Percentiles rank a stretch among this genome's conserved stretches.
These are phyloP conservation scores for Podosphaera aphanis DNA, from an alignment of 2,329 filamentous ascomycete genomes.

Conservation along the genomic window DNA sequence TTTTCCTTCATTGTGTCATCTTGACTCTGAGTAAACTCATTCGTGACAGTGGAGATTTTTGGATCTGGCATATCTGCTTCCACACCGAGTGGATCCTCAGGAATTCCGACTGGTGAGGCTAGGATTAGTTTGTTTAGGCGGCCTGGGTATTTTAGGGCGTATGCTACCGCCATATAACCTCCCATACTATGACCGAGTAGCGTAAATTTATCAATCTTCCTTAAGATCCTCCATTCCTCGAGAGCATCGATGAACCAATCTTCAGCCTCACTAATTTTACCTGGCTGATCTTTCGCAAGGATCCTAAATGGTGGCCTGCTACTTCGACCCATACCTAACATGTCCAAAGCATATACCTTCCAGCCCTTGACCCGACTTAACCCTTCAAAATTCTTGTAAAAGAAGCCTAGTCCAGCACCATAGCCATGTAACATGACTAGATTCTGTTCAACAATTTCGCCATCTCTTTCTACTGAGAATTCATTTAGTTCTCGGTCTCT, in stretches of 20 bases:
- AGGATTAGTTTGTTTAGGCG: slow-evolving; percentile 88
- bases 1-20: slow-evolving; percentile 16
- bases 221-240: slow-evolving; percentile 80
- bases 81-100: slow-evolving; percentile 79
- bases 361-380: slow-evolving; percentile 58
- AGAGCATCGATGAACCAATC: slow-evolving; percentile 89
- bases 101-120: slow-evolving; percentile 81
- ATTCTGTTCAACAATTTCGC: slow-evolving; percentile 59
- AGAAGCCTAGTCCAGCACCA: slow-evolving; percentile 86
- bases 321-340: slow-evolving; percentile 86
- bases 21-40: slow-evolving; percentile 62
- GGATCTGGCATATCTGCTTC: slow-evolving; percentile 60
- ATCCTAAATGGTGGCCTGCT: slow-evolving; percentile 66
- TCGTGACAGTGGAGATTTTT: slow-evolving; percentile 44
- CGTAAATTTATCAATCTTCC: slow-evolving; percentile 81
- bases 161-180: slow-evolving; percentile 84
- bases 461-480: slow-evolving; percentile 67
- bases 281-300: slow-evolving; percentile 54
- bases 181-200: slow-evolving; percentile 81
- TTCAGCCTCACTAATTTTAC: slow-evolving; percentile 72
- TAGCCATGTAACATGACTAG: slow-evolving; percentile 94
- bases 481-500: slow-evolving; percentile 80
- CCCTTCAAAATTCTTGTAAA: slow-evolving; percentile 93
- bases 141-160: slow-evolving; percentile 89
- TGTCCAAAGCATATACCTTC: slow-evolving; percentile 81